These are phyloP conservation scores for Arthrobotrys conoides DNA, from an alignment of 2,329 filamentous ascomycete species.

Conservation along the genomic window DNA sequence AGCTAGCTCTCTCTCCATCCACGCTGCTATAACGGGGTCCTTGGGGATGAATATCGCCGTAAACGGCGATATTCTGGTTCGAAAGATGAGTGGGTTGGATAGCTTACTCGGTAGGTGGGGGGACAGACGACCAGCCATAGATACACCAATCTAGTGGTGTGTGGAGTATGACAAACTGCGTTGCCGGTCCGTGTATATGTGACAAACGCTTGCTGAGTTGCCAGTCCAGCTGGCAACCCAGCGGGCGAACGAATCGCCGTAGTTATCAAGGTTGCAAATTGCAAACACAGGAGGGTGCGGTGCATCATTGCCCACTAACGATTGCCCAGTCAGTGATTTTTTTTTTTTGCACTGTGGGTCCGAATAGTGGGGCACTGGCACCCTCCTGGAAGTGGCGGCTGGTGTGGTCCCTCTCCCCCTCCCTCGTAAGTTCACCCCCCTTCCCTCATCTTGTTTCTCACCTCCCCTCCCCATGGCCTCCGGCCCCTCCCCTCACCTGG, in stretches of 20 bases:
- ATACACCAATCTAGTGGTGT: no score
- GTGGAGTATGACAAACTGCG: neutral
- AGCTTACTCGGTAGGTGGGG: no score
- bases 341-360: conserved; percentile 2
- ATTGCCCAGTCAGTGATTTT: conserved; percentile 2
- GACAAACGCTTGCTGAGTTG: no score
- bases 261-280: neutral
- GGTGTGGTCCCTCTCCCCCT: neutral
- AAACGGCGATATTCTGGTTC: neutral
- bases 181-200: no score
- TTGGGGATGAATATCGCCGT: neutral
- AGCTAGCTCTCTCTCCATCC: no score
- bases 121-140: no score
- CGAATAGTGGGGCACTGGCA: conserved; percentile 1
- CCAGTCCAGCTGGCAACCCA: no score
- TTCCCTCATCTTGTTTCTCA: neutral
- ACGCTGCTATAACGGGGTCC: no score
- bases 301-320: no score
- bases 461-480: neutral
- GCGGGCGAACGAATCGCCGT: no score
- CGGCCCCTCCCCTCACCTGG: neutral
- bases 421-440: neutral
- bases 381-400: neutral
- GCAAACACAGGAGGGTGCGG: neutral
- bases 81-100: neutral